Conservation (phyloP, 257 asterid species). For the Ajuga chamaepitys region DNA sequence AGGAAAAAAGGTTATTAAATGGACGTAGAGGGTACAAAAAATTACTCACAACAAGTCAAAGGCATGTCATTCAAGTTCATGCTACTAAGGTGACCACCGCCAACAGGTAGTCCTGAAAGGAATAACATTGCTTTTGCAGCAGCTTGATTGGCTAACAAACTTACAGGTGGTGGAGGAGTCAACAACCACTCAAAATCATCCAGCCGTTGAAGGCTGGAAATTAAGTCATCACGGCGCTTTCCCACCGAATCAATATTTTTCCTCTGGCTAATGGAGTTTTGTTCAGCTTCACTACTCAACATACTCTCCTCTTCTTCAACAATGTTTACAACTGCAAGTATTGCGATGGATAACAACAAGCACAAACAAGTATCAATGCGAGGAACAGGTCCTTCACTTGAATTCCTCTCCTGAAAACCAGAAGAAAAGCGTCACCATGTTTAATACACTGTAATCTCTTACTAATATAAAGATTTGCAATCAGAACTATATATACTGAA, state of each 20-base stretch:
- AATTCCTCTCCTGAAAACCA: slow-evolving; percentile 72
- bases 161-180: slow-evolving; percentile 71
- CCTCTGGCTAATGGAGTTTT: slow-evolving; percentile 29
- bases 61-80: slow-evolving; percentile 85
- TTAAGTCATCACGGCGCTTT: slow-evolving; percentile 64
- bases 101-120: slow-evolving; percentile 69
- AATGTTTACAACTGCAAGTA: slow-evolving; percentile 71
- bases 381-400: slow-evolving; percentile 90
- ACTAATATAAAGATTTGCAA: slow-evolving; percentile 9
- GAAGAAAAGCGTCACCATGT: slow-evolving; percentile 13
- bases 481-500: slow-evolving; percentile 7
- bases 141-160: slow-evolving; percentile 91
- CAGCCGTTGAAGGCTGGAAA: slow-evolving; percentile 76
- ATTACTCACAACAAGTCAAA: slow-evolving; percentile 68
- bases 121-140: slow-evolving; percentile 91
- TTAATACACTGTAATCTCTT: slow-evolving; percentile 6
- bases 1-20: neutral
- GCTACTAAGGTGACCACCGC: slow-evolving; percentile 78
- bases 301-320: slow-evolving; percentile 72
- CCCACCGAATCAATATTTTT: slow-evolving; percentile 39
- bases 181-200: slow-evolving; percentile 81
- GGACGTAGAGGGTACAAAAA: slow-evolving; percentile 8
- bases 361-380: slow-evolving; percentile 92
- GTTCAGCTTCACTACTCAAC: slow-evolving; percentile 36
- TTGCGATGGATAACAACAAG: slow-evolving; percentile 69